Percentiles rank a stretch among this genome's conserved stretches.
These are phyloP conservation scores for Corylus americana DNA, from an alignment of 306 rosid species.

Conservation along the genomic window DNA sequence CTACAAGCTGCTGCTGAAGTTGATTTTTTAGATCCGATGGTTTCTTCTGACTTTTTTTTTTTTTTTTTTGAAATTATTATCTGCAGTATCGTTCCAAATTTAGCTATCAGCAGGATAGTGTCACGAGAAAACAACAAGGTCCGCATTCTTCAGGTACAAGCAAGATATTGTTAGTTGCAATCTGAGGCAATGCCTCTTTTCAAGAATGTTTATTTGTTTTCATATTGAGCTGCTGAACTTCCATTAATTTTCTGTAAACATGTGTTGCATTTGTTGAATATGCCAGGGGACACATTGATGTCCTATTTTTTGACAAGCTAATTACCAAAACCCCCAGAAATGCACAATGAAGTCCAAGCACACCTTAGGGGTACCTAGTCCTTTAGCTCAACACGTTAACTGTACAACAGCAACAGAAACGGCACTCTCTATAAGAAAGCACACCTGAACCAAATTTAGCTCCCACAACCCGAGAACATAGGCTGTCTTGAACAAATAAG, in stretches of 20 bases:
- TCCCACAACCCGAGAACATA: not conserved
- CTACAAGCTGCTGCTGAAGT: not conserved
- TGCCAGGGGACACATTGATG: not conserved
- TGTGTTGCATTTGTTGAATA: not conserved
- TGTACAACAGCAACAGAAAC: not conserved
- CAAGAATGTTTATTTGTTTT: not conserved
- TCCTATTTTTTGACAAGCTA: not conserved
- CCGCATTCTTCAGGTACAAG: constrained; percentile 89
- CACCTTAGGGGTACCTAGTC: not conserved
- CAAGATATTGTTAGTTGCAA: not conserved
- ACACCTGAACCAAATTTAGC: not conserved
- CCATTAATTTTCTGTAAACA: not conserved
- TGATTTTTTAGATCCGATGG: constrained; percentile 5
- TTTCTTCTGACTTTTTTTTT: constrained; percentile 17
- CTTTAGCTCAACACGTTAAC: not conserved
- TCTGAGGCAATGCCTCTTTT: not conserved
- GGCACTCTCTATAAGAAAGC: not conserved
- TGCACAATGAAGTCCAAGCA: not conserved
- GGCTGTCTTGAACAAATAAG: not conserved
- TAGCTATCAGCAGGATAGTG: constrained; percentile 87
- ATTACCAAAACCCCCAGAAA: not conserved
- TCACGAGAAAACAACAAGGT: constrained; percentile 94
- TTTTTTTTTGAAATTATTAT: constrained; percentile 10
- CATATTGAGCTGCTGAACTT: not conserved
- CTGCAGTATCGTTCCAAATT: constrained; percentile 90